Evolutionary conservation across 2,329 filamentous ascomycete species (phyloP), one percentile per base, ranked within the genome.

Genomic region (Massarina eburnea): DNA sequence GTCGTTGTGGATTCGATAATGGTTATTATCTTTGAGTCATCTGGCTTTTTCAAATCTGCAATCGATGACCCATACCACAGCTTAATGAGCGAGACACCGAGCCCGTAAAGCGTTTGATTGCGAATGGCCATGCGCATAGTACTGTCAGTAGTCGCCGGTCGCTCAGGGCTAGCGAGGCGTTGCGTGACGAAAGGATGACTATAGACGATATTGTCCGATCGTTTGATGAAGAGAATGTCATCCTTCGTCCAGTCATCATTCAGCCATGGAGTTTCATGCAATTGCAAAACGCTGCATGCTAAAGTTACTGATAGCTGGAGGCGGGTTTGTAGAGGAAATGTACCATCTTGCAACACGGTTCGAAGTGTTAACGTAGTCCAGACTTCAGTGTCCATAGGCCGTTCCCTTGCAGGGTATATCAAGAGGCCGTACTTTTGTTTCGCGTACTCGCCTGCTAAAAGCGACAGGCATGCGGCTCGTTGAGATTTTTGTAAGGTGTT

Each of bases 51-150:
- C 8, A 68, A 41, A 1, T 58, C 52, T 4, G 47, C 42, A 3
- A 70, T 46, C 2, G 61, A 39, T 41, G 60, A 51, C 2, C 55
- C 51, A 34, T 64, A 58, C 52, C 64, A 70, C 3, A 72, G 56
- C 43, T 71, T 65, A 20, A 69, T 65, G 3, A 71, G 56, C 12
- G 66, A 44, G 1, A 70, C 46, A 0, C 67, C 67, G 0, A 71
- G 48, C 0, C 66, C 60, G 37, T 68, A 71, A 3, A 71, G 30
- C 1, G 62, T 58, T 24, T 58, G 53, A 32, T 70, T 68, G 1
- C 55, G 49, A n/a, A 67, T 66, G 15, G 62, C 46, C 1, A 52
- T 47, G 18, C 34, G 38, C 39, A 49, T 45, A 45, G 34, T 5
- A 24, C 35, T 8, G 37, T 21, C 8, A 37, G 5, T 2, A 40